A percentile compares a stretch with the other conserved stretches of the same genome.
Conservation (phyloP, 176 grass and related monocot genomes). For the Eleusine coracana region DNA sequence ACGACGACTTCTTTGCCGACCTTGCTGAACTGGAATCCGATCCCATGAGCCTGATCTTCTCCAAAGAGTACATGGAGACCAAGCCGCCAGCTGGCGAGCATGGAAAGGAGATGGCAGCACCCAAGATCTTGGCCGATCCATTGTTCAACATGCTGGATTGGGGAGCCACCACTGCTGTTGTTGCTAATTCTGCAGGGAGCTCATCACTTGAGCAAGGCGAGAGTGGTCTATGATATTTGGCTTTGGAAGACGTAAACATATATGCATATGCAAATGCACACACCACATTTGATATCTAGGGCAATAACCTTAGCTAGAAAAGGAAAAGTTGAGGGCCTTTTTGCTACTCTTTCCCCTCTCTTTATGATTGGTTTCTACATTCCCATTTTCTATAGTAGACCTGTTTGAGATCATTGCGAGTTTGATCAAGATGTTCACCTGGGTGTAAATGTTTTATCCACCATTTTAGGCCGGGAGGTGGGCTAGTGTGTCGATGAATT, state of each 20-base stretch:
- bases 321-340: not conserved
- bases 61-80: conserved; percentile 61
- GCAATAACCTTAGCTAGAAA: conserved; percentile 45
- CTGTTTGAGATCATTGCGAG: conserved; percentile 33
- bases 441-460: conserved; percentile 45
- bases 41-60: conserved; percentile 89
- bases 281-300: conserved; percentile 41
- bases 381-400: conserved; percentile 5
- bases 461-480: conserved; percentile 24
- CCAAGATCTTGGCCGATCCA: conserved; percentile 45
- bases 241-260: conserved; percentile 31
- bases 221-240: conserved; percentile 58
- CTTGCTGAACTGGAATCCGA: conserved; percentile 82
- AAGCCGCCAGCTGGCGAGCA: conserved; percentile 30
- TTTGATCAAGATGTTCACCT: conserved; percentile 47
- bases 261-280: conserved; percentile 27
- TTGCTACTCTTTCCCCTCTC: conserved; percentile 9
- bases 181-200: conserved; percentile 50
- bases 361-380: not conserved
- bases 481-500: not conserved
- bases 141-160: conserved; percentile 72
- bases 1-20: conserved; percentile 89
- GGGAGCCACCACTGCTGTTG: conserved; percentile 12
- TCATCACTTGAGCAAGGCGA: conserved; percentile 54
- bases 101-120: conserved; percentile 47